Percentiles rank a stretch among this genome's conserved stretches.
Evolutionary conservation across 129 eudicot genomes (phyloP).

Genomic region (Escallonia rubra): DNA sequence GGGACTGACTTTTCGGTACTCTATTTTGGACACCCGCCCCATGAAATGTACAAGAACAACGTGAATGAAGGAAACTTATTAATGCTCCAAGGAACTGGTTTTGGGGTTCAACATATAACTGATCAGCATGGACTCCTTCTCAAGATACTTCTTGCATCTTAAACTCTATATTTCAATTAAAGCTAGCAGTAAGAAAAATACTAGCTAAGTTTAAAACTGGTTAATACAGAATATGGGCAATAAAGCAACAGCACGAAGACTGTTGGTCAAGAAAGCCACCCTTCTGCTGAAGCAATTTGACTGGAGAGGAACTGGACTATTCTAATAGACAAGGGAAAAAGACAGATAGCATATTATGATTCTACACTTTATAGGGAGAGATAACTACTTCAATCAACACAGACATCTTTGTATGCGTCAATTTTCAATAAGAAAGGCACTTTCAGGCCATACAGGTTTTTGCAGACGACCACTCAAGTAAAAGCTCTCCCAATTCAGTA

Average conservation of each 20-base stretch:
- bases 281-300: no score
- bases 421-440: neutral
- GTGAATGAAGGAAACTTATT: neutral
- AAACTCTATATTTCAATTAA: no score
- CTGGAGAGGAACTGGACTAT: no score
- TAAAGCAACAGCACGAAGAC: no score
- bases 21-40: no score
- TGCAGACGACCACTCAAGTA: conserved; percentile 93
- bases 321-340: neutral
- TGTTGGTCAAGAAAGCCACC: no score
- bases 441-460: conserved; percentile 60
- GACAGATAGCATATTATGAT: neutral
- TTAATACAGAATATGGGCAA: no score
- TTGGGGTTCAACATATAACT: neutral
- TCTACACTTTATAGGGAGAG: neutral
- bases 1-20: no score
- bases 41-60: neutral
- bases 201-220: neutral
- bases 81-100: neutral
- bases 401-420: neutral
- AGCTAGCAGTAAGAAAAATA: no score
- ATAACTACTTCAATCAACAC: neutral
- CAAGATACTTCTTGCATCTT: no score
- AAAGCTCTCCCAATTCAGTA: conserved; percentile 69
- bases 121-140: no score